Percentiles rank a stretch among this genome's conserved stretches.
Conservation (phyloP, 805 yeast genomes). For the Candida sonorensis region DNA sequence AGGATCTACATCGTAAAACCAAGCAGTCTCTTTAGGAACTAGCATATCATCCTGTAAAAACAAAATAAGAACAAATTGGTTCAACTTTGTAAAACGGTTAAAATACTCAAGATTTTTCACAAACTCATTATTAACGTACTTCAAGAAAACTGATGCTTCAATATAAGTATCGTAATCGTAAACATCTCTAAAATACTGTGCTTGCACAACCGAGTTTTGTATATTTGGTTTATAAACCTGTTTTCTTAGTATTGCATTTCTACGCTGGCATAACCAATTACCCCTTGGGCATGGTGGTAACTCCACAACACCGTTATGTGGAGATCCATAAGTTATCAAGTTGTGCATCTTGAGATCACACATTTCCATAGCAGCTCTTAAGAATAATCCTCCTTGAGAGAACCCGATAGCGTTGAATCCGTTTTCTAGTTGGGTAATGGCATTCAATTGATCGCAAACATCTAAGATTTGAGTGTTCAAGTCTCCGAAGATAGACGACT, state of each 20-base stretch:
- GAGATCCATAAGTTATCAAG: conserved; percentile 72
- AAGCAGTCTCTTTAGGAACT: conserved; percentile 67
- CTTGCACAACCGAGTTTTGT: conserved; percentile 56
- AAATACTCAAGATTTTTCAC: conserved; percentile 29
- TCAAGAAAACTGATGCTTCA: conserved; percentile 51
- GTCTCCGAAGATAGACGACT: conserved; percentile 52
- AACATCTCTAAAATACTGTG: conserved; percentile 67
- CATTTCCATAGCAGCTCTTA: conserved; percentile 58
- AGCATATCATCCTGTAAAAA: conserved; percentile 61
- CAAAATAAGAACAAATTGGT: conserved; percentile 50
- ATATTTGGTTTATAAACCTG: conserved; percentile 55
- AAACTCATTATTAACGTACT: conserved; percentile 60
- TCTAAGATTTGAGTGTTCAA: conserved; percentile 45
- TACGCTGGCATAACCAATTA: conserved; percentile 54
- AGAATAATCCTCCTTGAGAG: conserved; percentile 79
- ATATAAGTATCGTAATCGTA: conserved; percentile 46
- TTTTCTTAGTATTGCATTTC: conserved; percentile 46
- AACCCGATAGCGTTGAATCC: conserved; percentile 76
- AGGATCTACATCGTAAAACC: conserved; percentile 51
- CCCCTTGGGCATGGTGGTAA: conserved; percentile 49
- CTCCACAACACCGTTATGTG: conserved; percentile 71
- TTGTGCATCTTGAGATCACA: conserved; percentile 45
- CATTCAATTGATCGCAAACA: conserved; percentile 49
- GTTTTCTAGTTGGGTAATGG: conserved; percentile 35
- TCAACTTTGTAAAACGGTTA: conserved; percentile 35